Conservation (phyloP, 139 green algal species). For the Auxenochlorella protothecoides region DNA sequence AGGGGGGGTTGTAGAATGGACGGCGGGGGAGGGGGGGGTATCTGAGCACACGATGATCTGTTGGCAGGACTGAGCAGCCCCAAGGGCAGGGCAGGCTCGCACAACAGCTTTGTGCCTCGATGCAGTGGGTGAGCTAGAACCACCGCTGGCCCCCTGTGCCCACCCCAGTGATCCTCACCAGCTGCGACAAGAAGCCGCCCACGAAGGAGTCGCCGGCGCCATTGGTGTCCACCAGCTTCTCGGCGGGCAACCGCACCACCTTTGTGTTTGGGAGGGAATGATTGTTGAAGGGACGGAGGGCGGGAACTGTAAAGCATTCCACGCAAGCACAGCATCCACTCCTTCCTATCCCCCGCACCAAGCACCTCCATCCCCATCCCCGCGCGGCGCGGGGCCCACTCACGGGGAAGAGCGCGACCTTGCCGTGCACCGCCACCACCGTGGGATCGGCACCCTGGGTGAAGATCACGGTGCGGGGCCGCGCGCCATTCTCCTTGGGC, state of each 20-base stretch:
- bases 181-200: slow-evolving; percentile 93
- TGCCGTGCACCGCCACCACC: slow-evolving; percentile 67
- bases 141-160: not conserved
- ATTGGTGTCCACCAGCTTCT: slow-evolving; percentile 97
- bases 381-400: not conserved
- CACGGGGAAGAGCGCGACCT: slow-evolving; percentile 35
- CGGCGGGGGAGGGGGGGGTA: too few species aligned
- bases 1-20: too few species aligned
- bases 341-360: too few species aligned
- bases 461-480: slow-evolving; percentile 80
- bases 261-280: not conserved
- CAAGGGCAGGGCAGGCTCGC: too few species aligned
- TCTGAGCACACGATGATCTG: too few species aligned
- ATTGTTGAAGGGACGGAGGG: too few species aligned
- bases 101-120: too few species aligned
- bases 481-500: slow-evolving; percentile 70
- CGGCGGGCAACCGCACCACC: slow-evolving; percentile 59
- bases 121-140: too few species aligned
- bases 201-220: slow-evolving; percentile 92
- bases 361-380: too few species aligned
- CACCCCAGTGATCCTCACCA: slow-evolving; percentile 33
- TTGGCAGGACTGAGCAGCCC: too few species aligned
- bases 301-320: not conserved
- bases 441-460: slow-evolving; percentile 87
- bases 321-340: not conserved